These are phyloP conservation scores for Macadamia integrifolia DNA, from an alignment of 164 flowering plant species.

Conservation along the genomic window DNA sequence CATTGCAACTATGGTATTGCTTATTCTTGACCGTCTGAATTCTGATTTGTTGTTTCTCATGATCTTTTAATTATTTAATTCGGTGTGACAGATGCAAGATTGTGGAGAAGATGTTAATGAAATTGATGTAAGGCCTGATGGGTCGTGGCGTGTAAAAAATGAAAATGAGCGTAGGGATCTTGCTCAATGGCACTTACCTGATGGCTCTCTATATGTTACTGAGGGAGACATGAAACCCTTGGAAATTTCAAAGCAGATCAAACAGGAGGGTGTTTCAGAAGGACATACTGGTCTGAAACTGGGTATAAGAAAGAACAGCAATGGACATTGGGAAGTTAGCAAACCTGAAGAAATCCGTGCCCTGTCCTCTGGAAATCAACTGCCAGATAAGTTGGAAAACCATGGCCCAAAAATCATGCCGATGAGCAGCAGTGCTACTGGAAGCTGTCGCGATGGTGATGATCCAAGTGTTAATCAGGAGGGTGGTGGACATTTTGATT, in stretches of 20 bases:
- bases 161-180: constrained; percentile 69
- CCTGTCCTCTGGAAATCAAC: constrained; percentile 38
- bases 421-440: constrained; percentile 85
- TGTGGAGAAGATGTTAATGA: constrained; percentile 91
- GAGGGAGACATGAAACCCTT: constrained; percentile 36
- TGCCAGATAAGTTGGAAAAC: constrained; percentile 29
- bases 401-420: constrained; percentile 44
- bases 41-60: neutral
- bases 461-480: constrained; percentile 88
- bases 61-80: constrained; percentile 5
- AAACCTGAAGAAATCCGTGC: constrained; percentile 54
- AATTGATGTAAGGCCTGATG: constrained; percentile 93
- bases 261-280: constrained; percentile 68
- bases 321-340: constrained; percentile 82
- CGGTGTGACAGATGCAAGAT: constrained; percentile 48
- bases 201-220: constrained; percentile 53
- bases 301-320: constrained; percentile 60
- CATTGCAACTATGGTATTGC: constrained; percentile 64
- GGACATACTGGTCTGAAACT: constrained; percentile 56
- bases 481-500: constrained; percentile 57
- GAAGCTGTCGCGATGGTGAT: constrained; percentile 80
- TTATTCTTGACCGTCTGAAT: constrained; percentile 1
- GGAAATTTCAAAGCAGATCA: constrained; percentile 44
- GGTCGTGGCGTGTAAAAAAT: constrained; percentile 86
- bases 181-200: constrained; percentile 69